These are phyloP conservation scores for Paragyromitra xinjiangensis DNA, from an alignment of 495 filamentous ascomycete species.

Conservation along the genomic window DNA sequence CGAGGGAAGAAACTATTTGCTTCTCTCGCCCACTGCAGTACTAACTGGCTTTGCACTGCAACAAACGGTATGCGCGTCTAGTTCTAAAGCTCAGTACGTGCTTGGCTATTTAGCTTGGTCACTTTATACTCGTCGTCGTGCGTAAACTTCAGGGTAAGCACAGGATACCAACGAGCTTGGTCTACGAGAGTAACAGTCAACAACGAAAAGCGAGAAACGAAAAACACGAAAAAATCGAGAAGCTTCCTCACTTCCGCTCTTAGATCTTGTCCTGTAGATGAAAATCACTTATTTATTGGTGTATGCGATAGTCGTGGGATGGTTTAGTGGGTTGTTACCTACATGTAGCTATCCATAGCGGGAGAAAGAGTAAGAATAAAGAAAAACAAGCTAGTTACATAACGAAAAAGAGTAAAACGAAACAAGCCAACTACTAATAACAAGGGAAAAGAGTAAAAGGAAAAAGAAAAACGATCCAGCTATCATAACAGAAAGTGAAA, in stretches of 20 bases:
- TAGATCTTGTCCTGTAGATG: not conserved
- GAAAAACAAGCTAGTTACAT: not conserved
- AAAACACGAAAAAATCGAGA: not conserved
- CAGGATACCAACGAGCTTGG: not conserved
- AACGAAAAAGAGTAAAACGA: too few species aligned
- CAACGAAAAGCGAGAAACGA: not conserved
- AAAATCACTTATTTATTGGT: slow-evolving; percentile 4
- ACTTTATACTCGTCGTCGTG: not conserved
- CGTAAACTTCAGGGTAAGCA: slow-evolving; percentile 2
- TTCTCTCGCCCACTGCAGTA: too few species aligned
- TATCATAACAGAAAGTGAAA: too few species aligned
- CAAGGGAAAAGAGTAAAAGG: too few species aligned
- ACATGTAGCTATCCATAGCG: not conserved
- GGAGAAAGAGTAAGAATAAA: not conserved
- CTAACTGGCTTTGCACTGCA: too few species aligned
- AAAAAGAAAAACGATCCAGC: too few species aligned
- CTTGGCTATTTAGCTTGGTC: not conserved
- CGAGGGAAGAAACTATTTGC: too few species aligned
- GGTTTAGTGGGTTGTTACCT: not conserved
- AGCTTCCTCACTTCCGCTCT: slow-evolving; percentile 4
- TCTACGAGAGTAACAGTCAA: not conserved
- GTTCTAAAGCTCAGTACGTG: too few species aligned
- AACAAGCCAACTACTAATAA: too few species aligned
- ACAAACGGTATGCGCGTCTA: too few species aligned
- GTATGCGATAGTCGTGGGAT: not conserved